Evolutionary conservation across 2,329 filamentous ascomycete genomes (phyloP), one percentile per base, ranked within the genome.

Genomic region (Fusarium albidum): DNA sequence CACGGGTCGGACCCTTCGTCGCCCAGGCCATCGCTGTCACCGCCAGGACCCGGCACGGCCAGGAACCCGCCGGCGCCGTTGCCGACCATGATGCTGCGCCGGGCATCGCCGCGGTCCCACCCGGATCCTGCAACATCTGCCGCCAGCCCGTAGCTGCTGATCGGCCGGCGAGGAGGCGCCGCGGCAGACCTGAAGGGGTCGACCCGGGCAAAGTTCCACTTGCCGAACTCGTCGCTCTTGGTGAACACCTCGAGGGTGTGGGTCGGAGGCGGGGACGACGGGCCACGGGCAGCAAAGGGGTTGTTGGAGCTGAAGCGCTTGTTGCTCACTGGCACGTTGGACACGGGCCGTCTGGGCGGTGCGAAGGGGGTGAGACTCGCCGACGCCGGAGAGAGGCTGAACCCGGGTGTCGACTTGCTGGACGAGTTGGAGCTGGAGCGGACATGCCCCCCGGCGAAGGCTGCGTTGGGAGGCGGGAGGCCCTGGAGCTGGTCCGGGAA

Each of bases 401-500:
- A 65, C 3, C 50, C 57, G 6, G 66, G 61, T 6, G 55, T 63
- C 8, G 66, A 63, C 13, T 58, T 62, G 25, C 49, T 59, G 2
- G 69, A 71, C 5, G 62, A 56, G 45, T 63, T 69, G 21, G 75
- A 74, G 44, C 68, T 71, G 48, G 71, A 74, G 32, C 70, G 66
- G 26, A 58, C 52, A 26, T 73, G 67, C 1, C 65, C 65, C 32
- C 52, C 68, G 6, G 66, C 63, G 39, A 73, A 71, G 34, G 66
- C 62, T 12, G 70, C 69, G 38, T 69, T 78, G 1, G 91, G 89
- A 2, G 89, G 89, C 3, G 90, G 88, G 7, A 94, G 79, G 12
- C 79, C 79, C 35, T 92, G 81, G 6, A 97, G 83, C 10, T 88
- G 82, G 63, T 96, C 91, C 3, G 92, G 87, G 69, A 98, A 96